phyloP scores from a whole-genome alignment of 2,329 filamentous ascomycete species.

The Diaporthe citri region DNA sequence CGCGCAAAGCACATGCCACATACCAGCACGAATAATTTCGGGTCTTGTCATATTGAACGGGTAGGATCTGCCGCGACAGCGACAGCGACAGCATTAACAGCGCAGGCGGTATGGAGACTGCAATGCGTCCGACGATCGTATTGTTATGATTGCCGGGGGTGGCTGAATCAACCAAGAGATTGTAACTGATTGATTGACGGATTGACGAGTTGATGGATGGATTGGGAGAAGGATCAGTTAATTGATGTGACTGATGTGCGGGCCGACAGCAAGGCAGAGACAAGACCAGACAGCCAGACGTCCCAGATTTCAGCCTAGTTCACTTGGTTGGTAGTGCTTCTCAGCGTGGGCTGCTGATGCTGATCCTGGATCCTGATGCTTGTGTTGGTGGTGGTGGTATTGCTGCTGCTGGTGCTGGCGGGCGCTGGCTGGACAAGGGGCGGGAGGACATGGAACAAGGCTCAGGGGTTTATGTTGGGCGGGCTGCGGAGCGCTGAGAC shows the following conservation, averaged over 20 bases:
- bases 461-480: conserved; percentile 27
- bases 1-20: conserved; percentile 46
- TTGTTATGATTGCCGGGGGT: conserved; percentile 25
- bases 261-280: not conserved
- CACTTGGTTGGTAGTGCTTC: not conserved
- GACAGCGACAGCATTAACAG: conserved; percentile 37
- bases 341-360: conserved; percentile 13
- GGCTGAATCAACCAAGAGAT: conserved; percentile 17
- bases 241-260: conserved; percentile 3
- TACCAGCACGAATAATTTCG: conserved; percentile 72
- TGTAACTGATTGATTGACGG: conserved; percentile 17
- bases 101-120: conserved; percentile 23
- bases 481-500: conserved; percentile 17
- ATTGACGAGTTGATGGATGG: conserved; percentile 4
- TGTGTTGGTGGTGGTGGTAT: not conserved
- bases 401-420: not conserved
- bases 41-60: conserved; percentile 68
- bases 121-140: conserved; percentile 27
- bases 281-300: conserved; percentile 19
- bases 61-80: conserved; percentile 33
- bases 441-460: conserved; percentile 26
- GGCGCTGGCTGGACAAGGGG: conserved; percentile 20
- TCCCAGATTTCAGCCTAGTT: conserved; percentile 18
- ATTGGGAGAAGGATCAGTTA: conserved; percentile 25
- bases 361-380: not conserved